phyloP scores from a whole-genome alignment of 345 rosid species.

The Syzygium aqueum region DNA sequence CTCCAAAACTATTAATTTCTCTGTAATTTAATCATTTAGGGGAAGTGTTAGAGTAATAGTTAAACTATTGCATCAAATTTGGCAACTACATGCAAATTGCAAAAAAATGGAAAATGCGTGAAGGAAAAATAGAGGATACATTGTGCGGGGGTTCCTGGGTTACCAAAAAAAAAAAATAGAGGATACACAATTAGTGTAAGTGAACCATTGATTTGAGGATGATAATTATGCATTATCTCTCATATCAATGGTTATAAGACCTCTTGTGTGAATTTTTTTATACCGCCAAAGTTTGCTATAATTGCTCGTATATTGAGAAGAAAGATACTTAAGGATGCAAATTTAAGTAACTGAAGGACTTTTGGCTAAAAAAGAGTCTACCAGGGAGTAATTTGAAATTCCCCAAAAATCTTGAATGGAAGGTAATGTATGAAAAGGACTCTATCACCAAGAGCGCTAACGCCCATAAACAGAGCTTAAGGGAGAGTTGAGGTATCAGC shows the following conservation, averaged over 20 bases:
- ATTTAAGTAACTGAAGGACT: not conserved
- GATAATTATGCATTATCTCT: not conserved
- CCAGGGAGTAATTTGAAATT: not conserved
- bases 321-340: not conserved
- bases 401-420: not conserved
- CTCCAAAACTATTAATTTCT: not conserved
- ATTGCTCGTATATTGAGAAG: not conserved
- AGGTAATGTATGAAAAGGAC: not conserved
- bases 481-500: not conserved
- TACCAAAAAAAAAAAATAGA: no score
- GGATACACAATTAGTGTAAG: not conserved
- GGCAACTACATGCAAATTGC: no score
- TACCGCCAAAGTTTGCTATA: not conserved
- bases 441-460: not conserved
- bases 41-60: not conserved
- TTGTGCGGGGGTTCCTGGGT: no score
- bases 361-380: not conserved
- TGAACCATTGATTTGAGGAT: not conserved
- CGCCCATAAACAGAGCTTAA: not conserved
- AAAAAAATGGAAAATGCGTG: not conserved
- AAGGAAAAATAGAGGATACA: not conserved
- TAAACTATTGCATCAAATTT: not conserved
- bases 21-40: not conserved
- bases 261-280: not conserved
- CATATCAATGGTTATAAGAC: not conserved